Percentiles rank a stretch among this genome's conserved stretches.
Evolutionary conservation across 345 rosid genomes (phyloP).

Genomic region (Rhodamnia rubescens): DNA sequence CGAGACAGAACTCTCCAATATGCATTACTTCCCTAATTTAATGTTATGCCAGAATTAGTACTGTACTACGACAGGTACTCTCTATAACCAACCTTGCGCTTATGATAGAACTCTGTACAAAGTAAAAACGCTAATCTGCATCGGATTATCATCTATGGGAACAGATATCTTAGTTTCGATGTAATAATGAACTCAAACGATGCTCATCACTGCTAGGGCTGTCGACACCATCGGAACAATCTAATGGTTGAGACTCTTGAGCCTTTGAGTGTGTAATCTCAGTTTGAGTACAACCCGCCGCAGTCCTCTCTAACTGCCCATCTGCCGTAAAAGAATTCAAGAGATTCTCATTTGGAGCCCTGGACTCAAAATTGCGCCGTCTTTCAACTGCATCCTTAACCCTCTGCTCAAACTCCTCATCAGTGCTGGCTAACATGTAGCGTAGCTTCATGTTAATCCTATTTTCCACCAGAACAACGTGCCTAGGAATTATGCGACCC

Average conservation of each 20-base stretch:
- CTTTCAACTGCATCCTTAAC: conserved; percentile 56
- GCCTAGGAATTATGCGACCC: conserved; percentile 73
- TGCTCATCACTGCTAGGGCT: neutral
- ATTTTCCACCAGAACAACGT: conserved; percentile 61
- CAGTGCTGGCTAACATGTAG: conserved; percentile 61
- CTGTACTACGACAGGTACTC: neutral
- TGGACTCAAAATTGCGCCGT: conserved; percentile 48
- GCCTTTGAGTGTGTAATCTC: neutral
- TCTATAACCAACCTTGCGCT: neutral
- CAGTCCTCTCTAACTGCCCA: neutral
- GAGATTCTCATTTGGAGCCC: neutral
- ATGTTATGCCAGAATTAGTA: neutral
- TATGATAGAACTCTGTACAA: neutral
- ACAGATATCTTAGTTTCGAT: neutral
- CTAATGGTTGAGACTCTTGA: neutral
- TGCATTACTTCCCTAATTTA: neutral
- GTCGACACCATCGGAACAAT: neutral
- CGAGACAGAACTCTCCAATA: neutral
- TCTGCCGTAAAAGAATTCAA: neutral
- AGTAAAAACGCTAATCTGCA: neutral
- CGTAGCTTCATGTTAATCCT: conserved; percentile 67
- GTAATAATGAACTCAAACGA: neutral
- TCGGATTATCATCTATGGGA: neutral
- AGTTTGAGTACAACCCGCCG: neutral
- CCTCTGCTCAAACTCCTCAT: conserved; percentile 47